These are phyloP conservation scores for Abrus precatorius DNA, from an alignment of 306 rosid species.

Conservation along the genomic window DNA sequence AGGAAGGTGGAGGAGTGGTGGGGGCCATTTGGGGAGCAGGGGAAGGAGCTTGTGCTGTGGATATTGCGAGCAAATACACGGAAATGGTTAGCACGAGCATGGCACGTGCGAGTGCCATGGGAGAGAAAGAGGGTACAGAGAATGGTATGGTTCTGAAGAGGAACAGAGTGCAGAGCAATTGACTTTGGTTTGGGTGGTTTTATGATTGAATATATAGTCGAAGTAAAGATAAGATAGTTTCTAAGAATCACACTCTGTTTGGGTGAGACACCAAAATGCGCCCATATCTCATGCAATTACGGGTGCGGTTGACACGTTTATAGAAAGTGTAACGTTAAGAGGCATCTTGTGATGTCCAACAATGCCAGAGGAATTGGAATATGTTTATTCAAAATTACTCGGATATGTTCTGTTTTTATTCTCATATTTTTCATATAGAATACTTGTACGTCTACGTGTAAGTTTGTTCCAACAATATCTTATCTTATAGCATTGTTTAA, in stretches of 20 bases:
- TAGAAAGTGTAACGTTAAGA: background rate
- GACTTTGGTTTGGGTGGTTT: background rate
- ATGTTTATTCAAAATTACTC: background rate
- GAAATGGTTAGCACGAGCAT: conserved; percentile 54
- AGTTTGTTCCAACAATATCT: too few species aligned
- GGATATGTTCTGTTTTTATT: background rate
- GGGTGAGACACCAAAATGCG: conserved; percentile 5
- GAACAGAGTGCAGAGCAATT: conserved; percentile 47
- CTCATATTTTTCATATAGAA: too few species aligned
- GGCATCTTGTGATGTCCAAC: conserved; percentile 39
- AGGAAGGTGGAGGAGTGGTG: conserved; percentile 42
- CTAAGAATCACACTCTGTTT: background rate
- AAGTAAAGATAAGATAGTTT: background rate
- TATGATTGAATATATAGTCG: conserved; percentile 48
- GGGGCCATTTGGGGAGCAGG: conserved; percentile 46
- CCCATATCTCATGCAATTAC: conserved; percentile 41
- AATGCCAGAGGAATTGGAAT: conserved; percentile 27
- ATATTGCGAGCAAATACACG: conserved; percentile 54
- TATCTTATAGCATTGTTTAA: too few species aligned
- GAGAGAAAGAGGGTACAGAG: conserved; percentile 44
- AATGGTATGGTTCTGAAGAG: background rate
- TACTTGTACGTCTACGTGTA: too few species aligned
- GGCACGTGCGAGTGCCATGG: conserved; percentile 67
- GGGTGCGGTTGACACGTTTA: conserved; percentile 45
- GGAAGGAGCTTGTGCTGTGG: conserved; percentile 63